Evolutionary conservation across 2,329 filamentous ascomycete species (phyloP), one percentile per base, ranked within the genome.

Genomic region (Metarhizium anisopliae): DNA sequence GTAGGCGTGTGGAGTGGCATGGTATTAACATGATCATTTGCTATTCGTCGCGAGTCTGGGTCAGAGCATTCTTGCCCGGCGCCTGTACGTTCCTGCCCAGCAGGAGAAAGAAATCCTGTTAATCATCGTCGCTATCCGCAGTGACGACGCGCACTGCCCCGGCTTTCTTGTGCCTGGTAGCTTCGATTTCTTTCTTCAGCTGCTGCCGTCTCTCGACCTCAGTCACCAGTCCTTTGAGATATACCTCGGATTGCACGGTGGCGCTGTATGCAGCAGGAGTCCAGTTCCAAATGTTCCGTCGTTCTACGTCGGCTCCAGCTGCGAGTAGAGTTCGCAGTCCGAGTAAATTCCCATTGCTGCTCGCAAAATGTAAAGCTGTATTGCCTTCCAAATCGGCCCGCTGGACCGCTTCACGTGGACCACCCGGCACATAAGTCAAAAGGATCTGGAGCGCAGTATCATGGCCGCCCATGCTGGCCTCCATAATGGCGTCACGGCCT

Each of bases 331-430:
- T 87, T 47, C 90, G 78, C 55, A 95, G 72, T 0, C 89, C 87
- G 54, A 91, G 83, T 50, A 95, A 70, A 62, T 93, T 87, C 1
- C 90, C 90, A 64, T 89, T 89, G 50, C 87, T 87, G 64, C 85
- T 90, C 13, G 91, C 91, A 72, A 94, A 91, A 71, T 95, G 90
- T 47, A 95, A 75, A 0, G 90, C 88, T 2, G 90, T 95, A 67
- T 95, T 94, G n/a, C 90, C 90, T 56, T 87, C 81, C 1, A 77
- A 64, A 65, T 95, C 90, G 4, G 77, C 75, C 35, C 78, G 74
- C 50, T 76, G 75, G 6, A 88, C 77, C 3, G 81, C 79, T 0
- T 74, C 73, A 25, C 70, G 68, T 0, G 80, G 74, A 14, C 81
- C 81, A n/a, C 72, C 72, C 7, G 82, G 81, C 1, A 76, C 78